Base-by-base conservation (phyloP, 2,329 filamentous ascomycete genomes). In the Colletotrichum eleusines region DNA sequence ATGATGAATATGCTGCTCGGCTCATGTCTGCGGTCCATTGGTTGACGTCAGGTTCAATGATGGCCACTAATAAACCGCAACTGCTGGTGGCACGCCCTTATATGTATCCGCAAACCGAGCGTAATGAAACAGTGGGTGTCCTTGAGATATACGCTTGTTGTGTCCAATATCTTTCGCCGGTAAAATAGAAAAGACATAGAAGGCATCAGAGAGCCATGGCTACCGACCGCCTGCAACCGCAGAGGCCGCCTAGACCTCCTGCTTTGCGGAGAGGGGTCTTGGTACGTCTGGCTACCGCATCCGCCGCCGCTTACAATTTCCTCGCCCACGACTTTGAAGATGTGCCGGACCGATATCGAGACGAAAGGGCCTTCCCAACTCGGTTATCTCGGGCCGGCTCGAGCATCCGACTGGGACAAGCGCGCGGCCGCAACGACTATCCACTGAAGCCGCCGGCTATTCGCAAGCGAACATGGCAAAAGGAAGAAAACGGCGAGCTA, bases 281-380 rank as follows among this genome's bases (percentile, higher is more conserved):
- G 38, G 64, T 44, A 33, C 63, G 64, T 42, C 26, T 71, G 35
- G 48, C 69, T 23, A 46, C 64, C 14, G 69, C 58, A 23, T 62
- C 68, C 16, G 64, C 63, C 16, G 68, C 68, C 38, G 57, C 68
- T 0, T 69, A 71, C 46, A 63, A 63, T 31, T 63, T 71, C 58
- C 58, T 71, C 54, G 44, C 69, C 8, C 53, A 71, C 58, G 69
- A 71, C 58, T 68, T 63, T 54, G 69, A 71, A 63, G 35, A 58
- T 28, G 65, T 63, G 11, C 69, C 69, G 23, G 69, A 71, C 59
- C 64, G 69, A 11, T 59, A 59, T 20, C 58, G 58, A 33, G 69
- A 71, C 35, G 64, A 68, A 26, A 71, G 63, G 23, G 33, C 55
- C 38, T n/a, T 35, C 44, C 51, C 69, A 7, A 71, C 69, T 28